Base-by-base conservation (phyloP, 2,329 filamentous ascomycete species). In the Periglandula ipomoeae region DNA sequence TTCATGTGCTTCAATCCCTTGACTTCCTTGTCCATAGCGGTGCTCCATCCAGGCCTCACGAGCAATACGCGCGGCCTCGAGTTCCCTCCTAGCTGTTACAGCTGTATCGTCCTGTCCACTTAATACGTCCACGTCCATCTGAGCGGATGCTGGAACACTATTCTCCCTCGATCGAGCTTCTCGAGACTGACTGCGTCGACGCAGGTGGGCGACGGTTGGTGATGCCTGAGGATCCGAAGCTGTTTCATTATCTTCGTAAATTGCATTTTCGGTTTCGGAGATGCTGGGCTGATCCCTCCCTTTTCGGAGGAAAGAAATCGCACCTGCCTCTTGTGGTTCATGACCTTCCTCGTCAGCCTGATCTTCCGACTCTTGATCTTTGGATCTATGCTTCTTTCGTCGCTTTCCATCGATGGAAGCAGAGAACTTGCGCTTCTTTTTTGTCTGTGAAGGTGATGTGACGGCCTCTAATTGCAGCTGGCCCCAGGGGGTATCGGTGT, bases 11-110 rank as follows among this genome's bases (percentile, higher is more conserved):
- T 47, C 48, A 20, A 56, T 50, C 5, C 42, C 54, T 9, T 48
- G 52, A 11, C 49, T 46, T 5, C 59, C 50, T 27, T 66, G 59
- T 4, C 53, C 59, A 11, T 61, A 65, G 44, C 61, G 51, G 38
- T 65, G 59, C 43, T 65, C 62, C 27, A 59, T 58, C 65, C 59
- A 66, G 20, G 66, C 64, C 49, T 68, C 59, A 39, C 61, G 56
- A 3, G 65, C 64, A 26, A 68, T 49, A 39, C 53, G 58, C 44
- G 61, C 61, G 2, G 63, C 54, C 42, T 66, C 58, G 5, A 51
- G 50, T 15, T 62, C 55, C 5, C 46, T 48, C 13, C 52, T 46
- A 19, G 24, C 30, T 19, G 35, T 34, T 6, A 26, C 10, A 9
- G 4, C 26, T 8, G 22, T 19, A 19, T 23, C 32, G 15, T 1